Evolutionary conservation across 2,329 filamentous ascomycete species (phyloP).

Genomic region (Aquanectria penicillioides): DNA sequence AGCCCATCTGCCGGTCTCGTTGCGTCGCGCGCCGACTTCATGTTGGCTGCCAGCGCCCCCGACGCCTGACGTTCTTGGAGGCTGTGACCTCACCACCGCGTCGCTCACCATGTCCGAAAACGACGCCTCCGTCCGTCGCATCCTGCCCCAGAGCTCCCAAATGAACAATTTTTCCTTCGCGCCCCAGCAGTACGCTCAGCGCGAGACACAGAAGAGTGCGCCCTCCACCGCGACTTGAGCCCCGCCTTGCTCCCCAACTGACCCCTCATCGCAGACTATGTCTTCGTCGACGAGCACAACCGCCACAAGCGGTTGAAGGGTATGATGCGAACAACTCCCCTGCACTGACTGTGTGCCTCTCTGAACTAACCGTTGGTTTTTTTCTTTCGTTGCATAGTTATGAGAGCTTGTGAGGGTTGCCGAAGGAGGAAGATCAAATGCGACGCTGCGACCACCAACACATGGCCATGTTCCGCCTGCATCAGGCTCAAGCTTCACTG

Average conservation of each 20-base stretch:
- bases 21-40: constrained; percentile 41
- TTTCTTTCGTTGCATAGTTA: constrained; percentile 68
- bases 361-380: constrained; percentile 16
- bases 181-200: constrained; percentile 63
- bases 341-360: neutral
- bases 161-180: constrained; percentile 82
- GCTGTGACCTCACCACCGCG: constrained; percentile 35
- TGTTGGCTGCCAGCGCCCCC: constrained; percentile 38
- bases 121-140: constrained; percentile 69
- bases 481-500: constrained; percentile 92
- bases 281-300: constrained; percentile 99
- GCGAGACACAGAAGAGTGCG: constrained; percentile 88
- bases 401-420: constrained; percentile 97
- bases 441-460: constrained; percentile 95
- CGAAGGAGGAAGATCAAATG: constrained; percentile 97
- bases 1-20: constrained; percentile 12
- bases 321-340: constrained; percentile 51
- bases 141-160: constrained; percentile 69
- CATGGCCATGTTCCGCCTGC: constrained; percentile 96
- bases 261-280: constrained; percentile 76
- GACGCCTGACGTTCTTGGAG: constrained; percentile 35
- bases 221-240: constrained; percentile 22
- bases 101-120: constrained; percentile 63
- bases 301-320: constrained; percentile 96
- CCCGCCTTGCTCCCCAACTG: constrained; percentile 21